A percentile compares a stretch with the other conserved stretches of the same genome.
Conservation (phyloP, 2,329 filamentous ascomycete genomes). For the Rutstroemia sp. region DNA sequence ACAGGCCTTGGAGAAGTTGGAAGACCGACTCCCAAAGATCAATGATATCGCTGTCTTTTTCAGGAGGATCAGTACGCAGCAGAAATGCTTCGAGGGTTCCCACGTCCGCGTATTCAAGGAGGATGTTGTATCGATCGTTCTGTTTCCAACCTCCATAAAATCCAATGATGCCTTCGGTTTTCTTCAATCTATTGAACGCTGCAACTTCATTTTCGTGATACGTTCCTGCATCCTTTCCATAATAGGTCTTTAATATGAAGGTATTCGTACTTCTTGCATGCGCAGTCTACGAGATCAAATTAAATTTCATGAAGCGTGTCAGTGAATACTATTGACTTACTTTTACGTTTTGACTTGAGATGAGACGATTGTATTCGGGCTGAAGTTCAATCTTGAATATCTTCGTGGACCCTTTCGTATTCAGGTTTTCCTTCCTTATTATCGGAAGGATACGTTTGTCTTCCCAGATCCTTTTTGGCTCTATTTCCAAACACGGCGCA, state of each 20-base stretch:
- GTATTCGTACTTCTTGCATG: slow-evolving; percentile 12
- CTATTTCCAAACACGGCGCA: background rate
- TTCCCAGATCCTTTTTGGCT: background rate
- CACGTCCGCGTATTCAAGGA: slow-evolving; percentile 32
- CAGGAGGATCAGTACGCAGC: slow-evolving; percentile 19
- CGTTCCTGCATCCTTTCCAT: slow-evolving; percentile 13
- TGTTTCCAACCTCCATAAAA: slow-evolving; percentile 26
- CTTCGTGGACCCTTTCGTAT: background rate
- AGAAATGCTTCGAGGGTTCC: slow-evolving; percentile 31
- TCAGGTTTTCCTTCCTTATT: background rate
- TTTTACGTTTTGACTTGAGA: background rate
- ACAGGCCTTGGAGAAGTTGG: slow-evolving; percentile 24
- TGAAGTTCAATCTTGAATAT: background rate
- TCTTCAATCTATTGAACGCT: slow-evolving; percentile 19
- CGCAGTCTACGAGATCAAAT: background rate
- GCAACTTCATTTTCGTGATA: slow-evolving; percentile 24
- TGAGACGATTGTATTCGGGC: background rate
- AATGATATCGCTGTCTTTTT: slow-evolving; percentile 24
- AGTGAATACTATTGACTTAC: background rate
- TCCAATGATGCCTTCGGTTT: slow-evolving; percentile 21
- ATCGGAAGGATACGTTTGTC: background rate
- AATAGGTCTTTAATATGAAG: slow-evolving; percentile 27
- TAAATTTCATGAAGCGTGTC: background rate
- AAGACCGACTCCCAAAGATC: slow-evolving; percentile 30
- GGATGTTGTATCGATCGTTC: slow-evolving; percentile 25